Conservation (phyloP, 148 eudicot species). For the Limonium bicolor region DNA sequence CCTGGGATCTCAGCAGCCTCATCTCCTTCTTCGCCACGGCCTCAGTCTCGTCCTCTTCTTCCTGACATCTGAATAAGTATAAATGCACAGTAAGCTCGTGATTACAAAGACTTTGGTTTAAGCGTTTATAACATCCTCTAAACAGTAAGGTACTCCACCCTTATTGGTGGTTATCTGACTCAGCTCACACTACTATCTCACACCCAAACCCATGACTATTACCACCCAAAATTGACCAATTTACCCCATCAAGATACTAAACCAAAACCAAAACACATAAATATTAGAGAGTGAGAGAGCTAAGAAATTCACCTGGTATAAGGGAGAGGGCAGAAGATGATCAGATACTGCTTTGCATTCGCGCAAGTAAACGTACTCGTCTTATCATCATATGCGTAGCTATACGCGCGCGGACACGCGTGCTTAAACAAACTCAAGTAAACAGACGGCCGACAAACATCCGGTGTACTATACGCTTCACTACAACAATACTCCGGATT, state of each 20-base stretch:
- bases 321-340: conserved; percentile 85
- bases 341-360: conserved; percentile 52
- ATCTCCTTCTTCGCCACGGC: too few relatives aligned
- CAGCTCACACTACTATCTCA: too few relatives aligned
- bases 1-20: too few relatives aligned
- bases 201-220: too few relatives aligned
- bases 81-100: too few relatives aligned
- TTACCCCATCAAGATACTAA: background rate
- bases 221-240: conserved; percentile 5
- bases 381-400: conserved; percentile 94
- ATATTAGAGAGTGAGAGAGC: conserved; percentile 4
- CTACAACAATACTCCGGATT: conserved; percentile 82
- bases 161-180: too few relatives aligned
- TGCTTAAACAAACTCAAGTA: conserved; percentile 59
- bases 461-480: conserved; percentile 61
- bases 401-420: conserved; percentile 84
- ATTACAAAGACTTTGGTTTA: too few relatives aligned
- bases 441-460: conserved; percentile 64
- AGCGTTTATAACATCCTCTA: too few relatives aligned
- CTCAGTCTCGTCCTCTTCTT: too few relatives aligned
- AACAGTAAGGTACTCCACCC: too few relatives aligned
- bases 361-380: conserved; percentile 92
- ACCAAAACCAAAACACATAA: background rate
- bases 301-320: conserved; percentile 52
- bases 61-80: too few relatives aligned